Evolutionary conservation across 768 basidiomycete genomes (phyloP), one percentile per base, ranked within the genome.

Genomic region (Agrocybe chaxingu): DNA sequence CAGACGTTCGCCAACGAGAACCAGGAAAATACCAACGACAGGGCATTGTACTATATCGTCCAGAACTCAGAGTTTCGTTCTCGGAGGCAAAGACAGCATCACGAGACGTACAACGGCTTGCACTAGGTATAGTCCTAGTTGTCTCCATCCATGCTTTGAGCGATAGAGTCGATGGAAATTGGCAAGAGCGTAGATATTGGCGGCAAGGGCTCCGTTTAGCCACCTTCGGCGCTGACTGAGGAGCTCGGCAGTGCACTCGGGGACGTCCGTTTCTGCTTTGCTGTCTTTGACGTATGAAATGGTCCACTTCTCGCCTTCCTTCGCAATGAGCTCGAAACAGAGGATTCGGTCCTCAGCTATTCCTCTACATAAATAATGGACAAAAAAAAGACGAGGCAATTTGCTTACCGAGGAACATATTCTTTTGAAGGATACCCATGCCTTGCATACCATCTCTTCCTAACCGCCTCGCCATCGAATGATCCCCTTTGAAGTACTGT

Each of bases 391-490:
- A 30, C 13, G 11, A 18, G 61, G 65, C 9, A 2, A 24, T 24
- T 9, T 3, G 24, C 24, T 24, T 54, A 71, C 73, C 75, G 62
- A 78, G 70, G 62, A 78, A 78, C 77, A 78, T 78, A 61, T 95
- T 96, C 72, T 95, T 96, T 32, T 91, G 92, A 74, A 97, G 96
- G 60, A 97, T 95, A 66, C 88, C 86, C 95, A 97, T 97, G 41
- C 93, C 94, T 54, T 96, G 84, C 48, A 95, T 91, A 70, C 95
- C 96, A 71, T 97, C 95, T 19, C 82, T 73, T 10, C 96, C 96
- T 40, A 97, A 82, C 46, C 95, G 86, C 56, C 92, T 92, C 11
- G 95, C 93, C 60, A 97, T 73, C 24, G 87, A 89, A 65, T 89
- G 87, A 66, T 94, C 93, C 58, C 88, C 88, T 60, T 89, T 86